These are phyloP conservation scores for Neurospora tetrasperma DNA, from an alignment of 495 filamentous ascomycete species.

Conservation along the genomic window DNA sequence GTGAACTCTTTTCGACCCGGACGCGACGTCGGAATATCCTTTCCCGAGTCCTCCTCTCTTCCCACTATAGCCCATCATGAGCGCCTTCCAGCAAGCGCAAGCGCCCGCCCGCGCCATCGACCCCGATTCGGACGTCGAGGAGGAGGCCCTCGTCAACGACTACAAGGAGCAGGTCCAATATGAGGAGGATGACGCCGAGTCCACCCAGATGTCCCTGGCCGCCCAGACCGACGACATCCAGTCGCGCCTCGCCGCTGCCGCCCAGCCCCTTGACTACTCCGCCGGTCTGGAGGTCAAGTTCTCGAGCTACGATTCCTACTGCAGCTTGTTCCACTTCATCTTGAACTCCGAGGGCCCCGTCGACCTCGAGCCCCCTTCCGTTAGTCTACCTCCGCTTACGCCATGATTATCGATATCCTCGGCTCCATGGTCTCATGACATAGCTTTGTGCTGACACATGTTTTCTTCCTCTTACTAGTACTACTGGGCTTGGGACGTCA, in stretches of 20 bases:
- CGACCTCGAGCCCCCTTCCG: slow-evolving; percentile 89
- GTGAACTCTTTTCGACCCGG: background rate
- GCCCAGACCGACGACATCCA: slow-evolving; percentile 72
- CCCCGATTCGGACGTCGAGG: slow-evolving; percentile 85
- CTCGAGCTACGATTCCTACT: slow-evolving; percentile 97
- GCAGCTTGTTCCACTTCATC: slow-evolving; percentile 97
- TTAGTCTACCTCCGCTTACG: slow-evolving; percentile 36
- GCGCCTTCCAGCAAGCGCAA: slow-evolving; percentile 39
- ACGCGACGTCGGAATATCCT: slow-evolving; percentile 1
- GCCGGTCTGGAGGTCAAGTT: slow-evolving; percentile 93
- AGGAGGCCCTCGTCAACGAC: slow-evolving; percentile 87
- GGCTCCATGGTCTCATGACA: background rate
- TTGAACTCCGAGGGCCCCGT: slow-evolving; percentile 97
- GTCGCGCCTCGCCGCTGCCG: slow-evolving; percentile 76
- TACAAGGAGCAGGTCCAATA: slow-evolving; percentile 92
- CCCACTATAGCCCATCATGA: slow-evolving; percentile 27
- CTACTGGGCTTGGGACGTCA: slow-evolving; percentile 99
- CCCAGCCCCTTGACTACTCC: slow-evolving; percentile 88
- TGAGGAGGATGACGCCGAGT: slow-evolving; percentile 71
- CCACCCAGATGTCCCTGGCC: slow-evolving; percentile 49
- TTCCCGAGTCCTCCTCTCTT: background rate
- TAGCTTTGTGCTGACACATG: background rate
- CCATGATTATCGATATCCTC: background rate
- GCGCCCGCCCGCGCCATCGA: slow-evolving; percentile 46
- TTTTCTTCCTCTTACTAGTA: slow-evolving; percentile 46